Conservation (phyloP, 2,329 filamentous ascomycete genomes). For the Catunica adiposa region DNA sequence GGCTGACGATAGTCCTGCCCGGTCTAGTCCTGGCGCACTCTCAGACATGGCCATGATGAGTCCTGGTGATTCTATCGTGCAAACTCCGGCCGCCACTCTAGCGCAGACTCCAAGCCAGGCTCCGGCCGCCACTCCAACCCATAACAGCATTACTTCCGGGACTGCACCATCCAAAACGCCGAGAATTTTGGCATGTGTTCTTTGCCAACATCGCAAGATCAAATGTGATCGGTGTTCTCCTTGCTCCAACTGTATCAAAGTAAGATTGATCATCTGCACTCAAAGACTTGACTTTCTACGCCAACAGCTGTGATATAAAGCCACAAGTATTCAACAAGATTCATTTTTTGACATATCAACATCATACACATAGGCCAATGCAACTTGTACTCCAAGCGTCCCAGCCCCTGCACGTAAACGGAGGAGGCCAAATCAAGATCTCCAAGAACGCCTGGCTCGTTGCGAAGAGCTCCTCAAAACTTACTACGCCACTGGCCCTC, state of each 20-base stretch:
- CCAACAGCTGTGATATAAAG: not conserved
- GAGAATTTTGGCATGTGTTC: slow-evolving; percentile 36
- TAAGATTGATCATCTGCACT: slow-evolving; percentile 19
- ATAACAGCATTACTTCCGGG: slow-evolving; percentile 12
- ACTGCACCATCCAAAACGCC: slow-evolving; percentile 22
- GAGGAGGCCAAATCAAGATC: slow-evolving; percentile 41
- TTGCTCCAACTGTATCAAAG: slow-evolving; percentile 44
- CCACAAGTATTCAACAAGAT: no score
- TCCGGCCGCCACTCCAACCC: slow-evolving; percentile 4
- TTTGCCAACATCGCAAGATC: slow-evolving; percentile 46
- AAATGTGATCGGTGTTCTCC: slow-evolving; percentile 44
- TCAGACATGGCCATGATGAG: slow-evolving; percentile 8
- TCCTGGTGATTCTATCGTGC: slow-evolving; percentile 2
- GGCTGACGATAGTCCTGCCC: slow-evolving; percentile 6
- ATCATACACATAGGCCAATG: slow-evolving; percentile 31
- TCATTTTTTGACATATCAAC: slow-evolving; percentile 3
- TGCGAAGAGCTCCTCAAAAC: slow-evolving; percentile 43
- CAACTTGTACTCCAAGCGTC: slow-evolving; percentile 42
- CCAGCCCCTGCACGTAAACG: slow-evolving; percentile 44
- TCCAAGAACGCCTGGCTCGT: slow-evolving; percentile 42
- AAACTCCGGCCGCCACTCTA: slow-evolving; percentile 9
- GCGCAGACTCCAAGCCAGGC: slow-evolving; percentile 8
- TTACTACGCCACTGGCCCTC: slow-evolving; percentile 27
- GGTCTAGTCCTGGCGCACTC: slow-evolving; percentile 2
- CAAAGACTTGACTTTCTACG: not conserved